These are phyloP conservation scores for Lentinula novae-zelandiae DNA, from an alignment of 1,284 basidiomycete species.

Conservation along the genomic window DNA sequence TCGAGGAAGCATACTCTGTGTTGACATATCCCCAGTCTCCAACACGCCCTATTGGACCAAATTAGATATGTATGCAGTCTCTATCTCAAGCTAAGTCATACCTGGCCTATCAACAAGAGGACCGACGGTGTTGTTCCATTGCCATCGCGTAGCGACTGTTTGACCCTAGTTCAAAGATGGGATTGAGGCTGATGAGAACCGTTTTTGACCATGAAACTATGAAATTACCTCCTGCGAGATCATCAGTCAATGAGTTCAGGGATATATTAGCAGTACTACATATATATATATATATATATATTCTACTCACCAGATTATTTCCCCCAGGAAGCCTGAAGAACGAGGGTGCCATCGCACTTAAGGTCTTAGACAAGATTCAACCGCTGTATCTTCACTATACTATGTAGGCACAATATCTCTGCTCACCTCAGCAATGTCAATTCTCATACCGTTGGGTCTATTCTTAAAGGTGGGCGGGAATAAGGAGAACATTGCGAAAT, in stretches of 20 bases:
- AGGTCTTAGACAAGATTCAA: conserved; percentile 9
- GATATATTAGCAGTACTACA: background rate
- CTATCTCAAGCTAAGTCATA: background rate
- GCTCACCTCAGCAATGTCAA: conserved; percentile 58
- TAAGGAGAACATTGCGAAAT: conserved; percentile 64
- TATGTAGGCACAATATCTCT: background rate
- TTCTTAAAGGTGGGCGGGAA: conserved; percentile 73
- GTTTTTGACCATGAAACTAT: too few relatives aligned
- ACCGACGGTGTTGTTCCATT: conserved; percentile 55
- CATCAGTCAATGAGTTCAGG: background rate
- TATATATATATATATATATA: too few relatives aligned
- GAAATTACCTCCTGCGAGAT: conserved; percentile 2
- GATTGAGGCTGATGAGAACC: background rate
- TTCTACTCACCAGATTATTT: conserved; percentile 43
- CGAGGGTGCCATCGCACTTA: conserved; percentile 49
- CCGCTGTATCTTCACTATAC: background rate
- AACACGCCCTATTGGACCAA: conserved; percentile 32
- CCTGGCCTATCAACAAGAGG: conserved; percentile 39
- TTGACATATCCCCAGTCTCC: conserved; percentile 67
- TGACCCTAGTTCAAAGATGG: conserved; percentile 32
- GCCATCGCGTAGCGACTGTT: conserved; percentile 42
- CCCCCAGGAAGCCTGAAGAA: conserved; percentile 60
- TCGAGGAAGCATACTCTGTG: conserved; percentile 47
- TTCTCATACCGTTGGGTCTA: conserved; percentile 59
- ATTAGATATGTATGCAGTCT: background rate